Conservation (phyloP, 768 basidiomycete genomes). For the Mycena capillaripes region DNA sequence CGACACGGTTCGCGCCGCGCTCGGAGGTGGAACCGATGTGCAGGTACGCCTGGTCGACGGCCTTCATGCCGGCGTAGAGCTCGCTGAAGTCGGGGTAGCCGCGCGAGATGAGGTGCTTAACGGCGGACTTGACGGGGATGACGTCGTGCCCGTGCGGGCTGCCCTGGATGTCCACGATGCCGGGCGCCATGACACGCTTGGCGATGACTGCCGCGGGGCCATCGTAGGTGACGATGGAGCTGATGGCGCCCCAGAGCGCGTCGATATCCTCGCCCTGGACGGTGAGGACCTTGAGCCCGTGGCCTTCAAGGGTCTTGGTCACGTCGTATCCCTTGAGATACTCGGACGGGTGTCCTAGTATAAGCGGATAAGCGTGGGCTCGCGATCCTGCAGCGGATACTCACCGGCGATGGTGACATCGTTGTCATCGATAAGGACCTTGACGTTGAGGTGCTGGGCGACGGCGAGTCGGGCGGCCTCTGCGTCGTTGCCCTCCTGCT, state of each 20-base stretch:
- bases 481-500: constrained; percentile 93
- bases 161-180: constrained; percentile 84
- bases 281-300: constrained; percentile 82
- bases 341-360: constrained; percentile 78
- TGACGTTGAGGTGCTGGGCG: constrained; percentile 86
- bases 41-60: constrained; percentile 66
- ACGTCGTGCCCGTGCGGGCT: constrained; percentile 88
- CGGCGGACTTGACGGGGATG: constrained; percentile 84
- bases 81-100: constrained; percentile 68
- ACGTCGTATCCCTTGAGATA: constrained; percentile 87
- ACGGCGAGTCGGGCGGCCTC: constrained; percentile 92
- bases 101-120: constrained; percentile 77
- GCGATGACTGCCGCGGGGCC: constrained; percentile 89
- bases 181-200: constrained; percentile 79
- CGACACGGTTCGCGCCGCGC: constrained; percentile 82
- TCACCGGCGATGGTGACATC: constrained; percentile 90
- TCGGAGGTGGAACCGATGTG: constrained; percentile 82
- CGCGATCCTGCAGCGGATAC: background rate
- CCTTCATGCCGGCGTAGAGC: constrained; percentile 77
- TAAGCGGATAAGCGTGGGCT: constrained; percentile 33
- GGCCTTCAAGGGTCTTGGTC: constrained; percentile 80
- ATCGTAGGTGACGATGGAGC: constrained; percentile 65
- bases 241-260: constrained; percentile 78
- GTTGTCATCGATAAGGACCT: constrained; percentile 91
- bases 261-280: constrained; percentile 88